Base-by-base conservation (phyloP, 192 early-diverging fungal genomes). In the Diversispora eburnea region DNA sequence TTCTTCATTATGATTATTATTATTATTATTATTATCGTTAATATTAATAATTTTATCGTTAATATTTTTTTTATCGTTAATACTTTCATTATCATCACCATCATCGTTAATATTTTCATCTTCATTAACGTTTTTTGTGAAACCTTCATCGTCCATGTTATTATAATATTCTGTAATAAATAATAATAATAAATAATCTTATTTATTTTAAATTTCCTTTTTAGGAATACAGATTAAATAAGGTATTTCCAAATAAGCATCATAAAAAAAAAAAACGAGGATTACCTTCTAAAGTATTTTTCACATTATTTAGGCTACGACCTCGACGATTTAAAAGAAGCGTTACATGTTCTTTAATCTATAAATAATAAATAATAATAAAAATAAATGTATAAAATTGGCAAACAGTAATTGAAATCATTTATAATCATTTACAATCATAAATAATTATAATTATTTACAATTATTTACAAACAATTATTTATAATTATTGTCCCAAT, bases 261-360 rank as follows among this genome's bases (percentile, higher is more conserved):
- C 15, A n/a, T 33, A 43, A 33, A 42, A 63, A 17, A 17, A 63
- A 20, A n/a, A 19, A 42, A 70, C 57, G 10, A 10, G 52, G 2
- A 46, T 57, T 73, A 87, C 85, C 82, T 76, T 82, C 71, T 65
- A 87, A 72, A 47, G 82, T 76, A 6, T 46, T 74, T 54, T 77
- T 81, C 41, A 86, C 81, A 42, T 82, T 79, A 39, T 75, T 75
- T 45, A 86, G 63, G 4, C 80, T 83, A 49, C 80, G 80, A 8
- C 84, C 84, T 49, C 72, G 75, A 42, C 77, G 71, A 65, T 81
- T 79, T 55, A 86, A 49, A 39, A 81, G 73, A n/a, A 75, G 77
- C 41, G 15, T 61, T 33, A 84, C 78, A 5, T 69, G 74, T 39
- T 76, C 72, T 39, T 83, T 79, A 49, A 86, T 78, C 76, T 84